Evolutionary conservation across 2,329 filamentous ascomycete species (phyloP), one percentile per base, ranked within the genome.

Genomic region (Mycogone perniciosa): DNA sequence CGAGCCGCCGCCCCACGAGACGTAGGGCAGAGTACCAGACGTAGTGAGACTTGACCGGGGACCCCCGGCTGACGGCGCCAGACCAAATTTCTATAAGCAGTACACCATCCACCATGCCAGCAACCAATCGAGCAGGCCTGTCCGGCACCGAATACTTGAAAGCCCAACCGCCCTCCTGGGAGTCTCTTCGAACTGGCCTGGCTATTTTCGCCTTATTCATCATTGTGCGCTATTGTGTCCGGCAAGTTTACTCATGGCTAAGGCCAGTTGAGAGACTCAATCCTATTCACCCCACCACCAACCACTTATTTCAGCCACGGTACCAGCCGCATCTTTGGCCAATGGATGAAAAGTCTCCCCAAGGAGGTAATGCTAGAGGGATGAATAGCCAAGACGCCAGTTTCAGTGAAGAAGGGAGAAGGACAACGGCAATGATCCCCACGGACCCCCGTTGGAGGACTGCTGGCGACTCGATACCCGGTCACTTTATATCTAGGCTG

Each of bases 151-250:
- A 59, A 56, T 61, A 52, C 56, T 55, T 44, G 55, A 57, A 47
- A 58, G 55, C 48, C 55, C 59, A 64, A 45, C 55, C 58, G 52
- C 64, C 65, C 64, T 54, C 61, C 46, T 57, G 61, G 51, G 54
- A 59, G 31, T 60, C 58, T 43, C 48, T 67, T 39, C 60, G 61
- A 42, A 55, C 57, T 48, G 62, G 61, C 29, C 59, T 69, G 37
- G 60, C 64, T 48, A 52, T 68, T 52, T 64, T 71, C 57, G 65
- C 64, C 50, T 50, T 73, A 48, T 56, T 68, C 51, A 50, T 67
- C 51, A 64, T 70, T 55, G 62, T 64, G 51, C 64, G 63, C 31
- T 64, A 59, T 54, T 64, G 64, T 52, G 46, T 61, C 38, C 53
- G 57, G 45, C 58, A 48, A 31, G 44, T 60, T 41, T 61, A 57